Base-by-base conservation (phyloP, 371 early-diverging fungal genomes). In the Rhizopus sp. region DNA sequence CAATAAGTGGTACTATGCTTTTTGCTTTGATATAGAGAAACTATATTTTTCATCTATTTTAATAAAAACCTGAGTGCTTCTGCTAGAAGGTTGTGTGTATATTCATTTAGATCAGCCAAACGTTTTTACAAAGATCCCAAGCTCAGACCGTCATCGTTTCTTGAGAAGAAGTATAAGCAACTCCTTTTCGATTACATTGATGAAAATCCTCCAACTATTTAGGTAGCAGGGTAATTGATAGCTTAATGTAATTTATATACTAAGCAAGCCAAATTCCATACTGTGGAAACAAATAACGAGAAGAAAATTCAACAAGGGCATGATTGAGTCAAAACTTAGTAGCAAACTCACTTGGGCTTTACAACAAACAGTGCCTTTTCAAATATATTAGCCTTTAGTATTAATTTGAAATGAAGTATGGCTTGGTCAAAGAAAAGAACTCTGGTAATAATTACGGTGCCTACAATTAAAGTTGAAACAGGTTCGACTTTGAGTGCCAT, bases 41-140 rank as follows among this genome's bases (percentile, higher is more conserved):
- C 38, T 5, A 4, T 7, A 0, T 5, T 37, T 37, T 13, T 37
- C 38, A 37, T 2, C 38, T 37, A 37, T 37, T 44, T 38, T 44
- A 17, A 15, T 17, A 46, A 17, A 17, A 7, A 1, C 23, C 29
- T 46, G 7, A 46, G 29, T 46, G 46, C 29, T 46, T 46, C 23
- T 46, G 46, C 23, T 8, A 46, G 29, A 15, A 23, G 0, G 1
- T 55, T 55, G 15, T 23, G 23, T 42, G n/a, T 41, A 23, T 40
- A 53, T 53, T 23, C 54, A 4, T 12, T 12, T 31, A 16, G 54
- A 30, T 53, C 33, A 31, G 54, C 41, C 17, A 53, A 53, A 42
- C 41, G 42, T 42, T 41, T 17, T 53, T 53, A 53, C 12, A 42
- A 53, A 31, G 54, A 53, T 29, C 54, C 42, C 42, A 42, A 53